Percentiles rank a stretch among this genome's conserved stretches.
These are phyloP conservation scores for Talinum fruticosum DNA, from an alignment of 148 eudicot genomes.

Conservation along the genomic window DNA sequence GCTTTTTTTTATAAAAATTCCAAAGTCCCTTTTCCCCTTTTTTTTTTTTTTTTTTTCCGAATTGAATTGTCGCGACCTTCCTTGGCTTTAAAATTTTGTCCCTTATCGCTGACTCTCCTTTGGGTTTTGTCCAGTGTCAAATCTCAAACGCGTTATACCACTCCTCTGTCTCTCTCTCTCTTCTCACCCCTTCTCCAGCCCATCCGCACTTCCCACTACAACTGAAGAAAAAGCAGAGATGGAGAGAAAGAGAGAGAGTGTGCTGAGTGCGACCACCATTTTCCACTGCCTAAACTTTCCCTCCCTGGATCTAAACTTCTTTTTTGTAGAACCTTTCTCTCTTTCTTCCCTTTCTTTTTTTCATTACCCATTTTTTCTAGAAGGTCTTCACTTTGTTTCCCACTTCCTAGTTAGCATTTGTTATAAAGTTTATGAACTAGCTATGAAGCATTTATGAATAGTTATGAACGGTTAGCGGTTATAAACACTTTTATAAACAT, in stretches of 20 bases:
- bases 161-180: no score
- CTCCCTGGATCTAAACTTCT: no score
- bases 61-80: no score
- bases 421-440: no score
- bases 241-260: background rate
- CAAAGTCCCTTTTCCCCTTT: no score
- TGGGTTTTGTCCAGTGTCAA: background rate
- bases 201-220: background rate
- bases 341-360: background rate
- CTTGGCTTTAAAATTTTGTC: background rate
- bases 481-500: no score
- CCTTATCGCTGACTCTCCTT: background rate
- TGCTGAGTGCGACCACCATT: background rate
- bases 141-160: conserved; percentile 25
- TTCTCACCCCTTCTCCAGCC: no score
- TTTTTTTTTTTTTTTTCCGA: no score
- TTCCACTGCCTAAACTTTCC: background rate
- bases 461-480: no score
- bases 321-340: background rate
- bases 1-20: no score
- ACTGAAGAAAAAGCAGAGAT: background rate
- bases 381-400: background rate
- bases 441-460: no score
- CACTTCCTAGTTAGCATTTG: no score
- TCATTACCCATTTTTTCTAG: background rate